These are phyloP conservation scores for Sinapis alba DNA, from an alignment of 441 rosid species.

Conservation along the genomic window DNA sequence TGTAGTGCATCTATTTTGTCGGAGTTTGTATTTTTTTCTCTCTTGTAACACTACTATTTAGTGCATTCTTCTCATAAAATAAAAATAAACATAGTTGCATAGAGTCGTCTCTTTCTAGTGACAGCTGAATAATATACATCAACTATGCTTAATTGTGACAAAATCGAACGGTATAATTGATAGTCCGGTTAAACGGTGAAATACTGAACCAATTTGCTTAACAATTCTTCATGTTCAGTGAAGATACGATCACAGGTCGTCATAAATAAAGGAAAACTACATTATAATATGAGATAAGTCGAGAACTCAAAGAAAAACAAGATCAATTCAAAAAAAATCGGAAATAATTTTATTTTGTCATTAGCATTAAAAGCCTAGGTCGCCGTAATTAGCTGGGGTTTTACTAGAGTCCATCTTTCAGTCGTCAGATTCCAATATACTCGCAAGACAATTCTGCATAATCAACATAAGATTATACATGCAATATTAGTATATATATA, in stretches of 20 bases:
- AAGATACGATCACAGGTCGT: conserved; percentile 1
- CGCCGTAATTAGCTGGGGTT: conserved; percentile 12
- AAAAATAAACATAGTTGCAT: background rate
- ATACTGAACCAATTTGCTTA: conserved; percentile 9
- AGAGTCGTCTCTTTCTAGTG: background rate
- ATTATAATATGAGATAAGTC: background rate
- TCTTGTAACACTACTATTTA: background rate
- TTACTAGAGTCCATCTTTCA: conserved; percentile 9
- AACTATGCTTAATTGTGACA: background rate
- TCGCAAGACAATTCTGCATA: conserved; percentile 42
- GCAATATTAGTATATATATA: background rate
- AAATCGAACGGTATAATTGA: background rate
- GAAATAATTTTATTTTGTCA: background rate
- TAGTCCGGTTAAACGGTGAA: background rate
- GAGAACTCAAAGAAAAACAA: conserved; percentile 1
- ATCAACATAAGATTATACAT: background rate
- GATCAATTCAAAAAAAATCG: conserved; percentile 1
- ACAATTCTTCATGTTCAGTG: background rate
- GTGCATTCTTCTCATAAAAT: background rate
- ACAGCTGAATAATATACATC: background rate
- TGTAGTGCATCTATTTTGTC: background rate
- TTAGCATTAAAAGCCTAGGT: conserved; percentile 23
- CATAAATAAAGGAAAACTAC: background rate
- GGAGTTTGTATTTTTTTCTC: background rate
- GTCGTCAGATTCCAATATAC: conserved; percentile 42